Base-by-base conservation (phyloP, 2,329 filamentous ascomycete species). In the Pseudocercospora ulei region DNA sequence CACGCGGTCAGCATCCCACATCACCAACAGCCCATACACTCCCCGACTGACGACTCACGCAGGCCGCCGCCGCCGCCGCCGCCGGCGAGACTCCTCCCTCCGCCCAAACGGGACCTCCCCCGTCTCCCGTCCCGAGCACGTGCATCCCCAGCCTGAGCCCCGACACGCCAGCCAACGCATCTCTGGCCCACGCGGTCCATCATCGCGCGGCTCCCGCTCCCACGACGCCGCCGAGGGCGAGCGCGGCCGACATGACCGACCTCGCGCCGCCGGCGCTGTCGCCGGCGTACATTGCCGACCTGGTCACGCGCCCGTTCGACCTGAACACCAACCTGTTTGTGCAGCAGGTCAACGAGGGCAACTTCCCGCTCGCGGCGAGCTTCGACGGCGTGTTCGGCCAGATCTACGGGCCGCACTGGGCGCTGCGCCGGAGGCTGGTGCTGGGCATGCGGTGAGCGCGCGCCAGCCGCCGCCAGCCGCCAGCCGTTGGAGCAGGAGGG, bases 321-420 rank as follows among this genome's bases (percentile, higher is more conserved):
- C 11, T 18, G 28, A 30, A 30, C 28, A 19, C 28, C 14, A 30
- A 9, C 16, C 16, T 30, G 14, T 30, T 30, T 17, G 28, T 16
- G 12, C 28, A 30, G 16, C 28, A 30, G 13, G 8, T 30, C 28
- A 30, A 30, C 19, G 28, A 30, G 16, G 28, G 28, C 8, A 30
- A 30, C 14, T 30, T 30, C 7, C 28, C 28, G 28, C 16, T 30
- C 8, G 28, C 28, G 2, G 16, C 16, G 28, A 17, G 14, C 3
- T 16, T 30, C 5, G 28, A 30, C n/a, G 19, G n/a, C 14, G n/a
- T 12, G 16, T 30, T 19, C 5, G 16, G 16, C 8, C 28, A 30
- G 2, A 11, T 30, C 12, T 30, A 30, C 7, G 28, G 28, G 3
- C 9, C 12, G 7, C 28, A 19, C 28, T 30, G 28, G 28, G 16